Evolutionary conservation across 176 grass and related monocot species (phyloP).

Genomic region (Ensete glaucum): DNA sequence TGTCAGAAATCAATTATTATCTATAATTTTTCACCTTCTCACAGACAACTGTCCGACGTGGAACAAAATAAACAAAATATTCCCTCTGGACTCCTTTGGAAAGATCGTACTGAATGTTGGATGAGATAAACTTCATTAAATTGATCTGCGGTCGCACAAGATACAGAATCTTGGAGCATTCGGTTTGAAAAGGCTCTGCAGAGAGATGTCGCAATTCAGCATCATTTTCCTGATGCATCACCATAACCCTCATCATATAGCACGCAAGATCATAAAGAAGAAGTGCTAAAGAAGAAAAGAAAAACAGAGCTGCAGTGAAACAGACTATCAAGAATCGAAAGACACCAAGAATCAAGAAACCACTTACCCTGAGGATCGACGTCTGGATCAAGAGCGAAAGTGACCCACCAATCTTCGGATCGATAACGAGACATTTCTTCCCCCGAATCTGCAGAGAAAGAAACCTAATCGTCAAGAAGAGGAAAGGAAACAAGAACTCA

Average conservation of each 20-base stretch:
- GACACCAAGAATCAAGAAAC: background rate
- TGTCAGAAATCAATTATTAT: background rate
- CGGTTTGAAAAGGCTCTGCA: constrained; percentile 45
- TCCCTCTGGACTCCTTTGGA: constrained; percentile 70
- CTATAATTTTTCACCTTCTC: constrained; percentile 52
- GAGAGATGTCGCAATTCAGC: constrained; percentile 55
- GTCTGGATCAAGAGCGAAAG: constrained; percentile 58
- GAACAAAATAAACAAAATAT: constrained; percentile 80
- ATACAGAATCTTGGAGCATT: constrained; percentile 60
- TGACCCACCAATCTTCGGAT: constrained; percentile 61
- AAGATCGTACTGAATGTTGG: constrained; percentile 53
- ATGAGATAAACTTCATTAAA: constrained; percentile 55
- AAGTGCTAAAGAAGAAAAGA: background rate
- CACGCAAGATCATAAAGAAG: background rate
- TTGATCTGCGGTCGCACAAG: constrained; percentile 46
- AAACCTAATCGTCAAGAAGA: constrained; percentile 8
- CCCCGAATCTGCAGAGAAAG: constrained; percentile 42
- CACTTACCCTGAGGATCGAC: constrained; percentile 55
- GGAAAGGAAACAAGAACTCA: background rate
- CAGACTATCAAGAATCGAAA: background rate
- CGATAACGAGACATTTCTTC: constrained; percentile 70
- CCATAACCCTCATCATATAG: background rate
- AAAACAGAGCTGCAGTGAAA: background rate
- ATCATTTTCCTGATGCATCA: constrained; percentile 52
- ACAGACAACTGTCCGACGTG: constrained; percentile 66